Evolutionary conservation across 73 alveolate species (phyloP).

Genomic region (Paramecium primaurelia): DNA sequence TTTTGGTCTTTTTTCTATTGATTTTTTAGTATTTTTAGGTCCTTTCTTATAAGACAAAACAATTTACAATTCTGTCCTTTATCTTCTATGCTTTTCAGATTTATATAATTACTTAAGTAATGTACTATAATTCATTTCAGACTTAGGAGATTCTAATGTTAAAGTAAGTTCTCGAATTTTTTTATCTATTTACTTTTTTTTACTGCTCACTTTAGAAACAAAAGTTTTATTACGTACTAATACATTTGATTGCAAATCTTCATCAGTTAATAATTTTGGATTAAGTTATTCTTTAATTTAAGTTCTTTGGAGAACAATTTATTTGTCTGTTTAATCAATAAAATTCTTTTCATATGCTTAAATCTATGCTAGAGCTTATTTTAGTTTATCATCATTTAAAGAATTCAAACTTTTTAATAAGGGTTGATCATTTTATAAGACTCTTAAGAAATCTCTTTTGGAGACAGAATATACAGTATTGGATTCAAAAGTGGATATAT

Average conservation of each 20-base stretch:
- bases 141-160: background rate
- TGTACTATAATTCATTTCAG: background rate
- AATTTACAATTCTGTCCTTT: background rate
- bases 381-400: background rate
- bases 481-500: background rate
- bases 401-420: background rate
- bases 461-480: background rate
- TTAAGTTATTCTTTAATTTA: background rate
- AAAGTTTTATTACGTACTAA: background rate
- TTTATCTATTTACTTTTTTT: background rate
- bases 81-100: background rate
- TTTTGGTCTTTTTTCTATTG: background rate
- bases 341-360: conserved; percentile 1
- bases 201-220: background rate
- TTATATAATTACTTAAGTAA: background rate
- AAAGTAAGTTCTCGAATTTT: conserved; percentile 7
- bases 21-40: background rate
- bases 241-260: background rate
- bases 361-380: background rate
- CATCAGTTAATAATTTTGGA: background rate
- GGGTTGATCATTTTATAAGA: background rate
- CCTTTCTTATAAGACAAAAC: background rate
- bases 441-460: conserved; percentile 29
- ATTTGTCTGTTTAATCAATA: conserved; percentile 7
- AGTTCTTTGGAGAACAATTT: background rate